Percentiles rank a stretch among this genome's conserved stretches.
phyloP scores from a whole-genome alignment of 2,329 filamentous ascomycete species.

The Tricladium varicosporioides region DNA sequence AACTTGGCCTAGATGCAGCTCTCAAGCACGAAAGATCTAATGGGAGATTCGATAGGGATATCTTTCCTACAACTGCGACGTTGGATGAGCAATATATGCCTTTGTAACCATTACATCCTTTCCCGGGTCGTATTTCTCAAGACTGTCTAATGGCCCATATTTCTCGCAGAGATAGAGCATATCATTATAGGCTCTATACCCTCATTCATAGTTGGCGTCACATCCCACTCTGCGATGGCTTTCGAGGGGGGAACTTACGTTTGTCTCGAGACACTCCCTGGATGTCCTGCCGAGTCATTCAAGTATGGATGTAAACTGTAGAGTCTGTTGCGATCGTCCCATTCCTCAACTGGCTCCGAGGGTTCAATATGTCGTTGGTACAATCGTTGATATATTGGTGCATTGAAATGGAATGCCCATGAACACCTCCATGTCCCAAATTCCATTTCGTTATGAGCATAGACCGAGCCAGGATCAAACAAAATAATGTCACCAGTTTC shows the following conservation, averaged over 20 bases:
- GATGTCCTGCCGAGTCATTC: slow-evolving; percentile 18
- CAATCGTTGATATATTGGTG: background rate
- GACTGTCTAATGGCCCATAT: slow-evolving; percentile 32
- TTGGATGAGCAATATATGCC: background rate
- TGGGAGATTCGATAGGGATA: too few species aligned
- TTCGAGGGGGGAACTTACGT: slow-evolving; percentile 20
- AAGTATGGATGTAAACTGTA: slow-evolving; percentile 18
- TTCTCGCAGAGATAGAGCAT: slow-evolving; percentile 38
- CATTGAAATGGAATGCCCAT: background rate
- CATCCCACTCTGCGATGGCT: background rate
- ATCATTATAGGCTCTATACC: slow-evolving; percentile 35
- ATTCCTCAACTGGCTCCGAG: slow-evolving; percentile 30
- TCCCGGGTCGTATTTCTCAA: slow-evolving; percentile 18
- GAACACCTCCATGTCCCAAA: slow-evolving; percentile 14
- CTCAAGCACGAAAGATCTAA: too few species aligned
- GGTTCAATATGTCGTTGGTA: slow-evolving; percentile 1
- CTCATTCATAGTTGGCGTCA: background rate
- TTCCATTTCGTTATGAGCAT: slow-evolving; percentile 32
- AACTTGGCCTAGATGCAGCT: too few species aligned
- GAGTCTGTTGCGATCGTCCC: slow-evolving; percentile 31
- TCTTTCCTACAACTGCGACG: too few species aligned
- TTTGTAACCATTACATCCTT: background rate
- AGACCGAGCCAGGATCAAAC: slow-evolving; percentile 13
- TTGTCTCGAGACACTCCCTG: background rate
- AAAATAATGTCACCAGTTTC: slow-evolving; percentile 14